Conservation (phyloP, 768 basidiomycete species). For the Fistulinella prunicolor region DNA sequence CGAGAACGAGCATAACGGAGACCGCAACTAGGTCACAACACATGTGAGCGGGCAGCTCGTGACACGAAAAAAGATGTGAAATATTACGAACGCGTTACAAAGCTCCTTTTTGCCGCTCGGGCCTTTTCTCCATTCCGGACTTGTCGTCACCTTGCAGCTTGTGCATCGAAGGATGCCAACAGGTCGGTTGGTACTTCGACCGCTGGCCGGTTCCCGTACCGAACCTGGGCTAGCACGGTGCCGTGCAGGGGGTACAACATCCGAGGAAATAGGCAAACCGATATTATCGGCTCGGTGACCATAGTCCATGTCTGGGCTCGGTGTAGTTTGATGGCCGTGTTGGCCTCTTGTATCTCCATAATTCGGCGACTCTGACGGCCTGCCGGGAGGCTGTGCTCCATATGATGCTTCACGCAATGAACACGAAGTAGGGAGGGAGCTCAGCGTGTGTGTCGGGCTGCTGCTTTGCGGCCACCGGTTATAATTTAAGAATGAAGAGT, state of each 20-base stretch:
- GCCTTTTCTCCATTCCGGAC: conserved; percentile 91
- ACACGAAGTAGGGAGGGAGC: conserved; percentile 24
- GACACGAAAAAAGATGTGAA: conserved; percentile 10
- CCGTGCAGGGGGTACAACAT: conserved; percentile 55
- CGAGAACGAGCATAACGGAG: conserved; percentile 83
- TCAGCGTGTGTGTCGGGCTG: conserved; percentile 28
- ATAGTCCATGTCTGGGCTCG: conserved; percentile 40
- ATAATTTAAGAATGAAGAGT: conserved; percentile 30
- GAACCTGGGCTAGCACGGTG: conserved; percentile 54
- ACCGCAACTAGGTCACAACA: conserved; percentile 57
- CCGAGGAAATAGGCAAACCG: conserved; percentile 30
- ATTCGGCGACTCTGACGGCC: conserved; percentile 37
- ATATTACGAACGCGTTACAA: conserved; percentile 79
- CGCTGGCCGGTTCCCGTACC: conserved; percentile 43
- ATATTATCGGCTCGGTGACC: conserved; percentile 31
- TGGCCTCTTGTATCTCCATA: conserved; percentile 32
- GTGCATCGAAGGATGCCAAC: conserved; percentile 70
- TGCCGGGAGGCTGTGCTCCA: conserved; percentile 30
- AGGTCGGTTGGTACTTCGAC: conserved; percentile 58
- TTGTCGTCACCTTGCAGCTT: conserved; percentile 76
- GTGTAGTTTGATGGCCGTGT: conserved; percentile 37
- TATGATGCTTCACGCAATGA: conserved; percentile 31
- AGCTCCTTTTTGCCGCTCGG: conserved; percentile 88
- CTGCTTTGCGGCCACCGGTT: conserved; percentile 29
- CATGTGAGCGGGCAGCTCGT: conserved; percentile 19